Base-by-base conservation (phyloP, 768 basidiomycete species). In the Rhodotorula diobovata region DNA sequence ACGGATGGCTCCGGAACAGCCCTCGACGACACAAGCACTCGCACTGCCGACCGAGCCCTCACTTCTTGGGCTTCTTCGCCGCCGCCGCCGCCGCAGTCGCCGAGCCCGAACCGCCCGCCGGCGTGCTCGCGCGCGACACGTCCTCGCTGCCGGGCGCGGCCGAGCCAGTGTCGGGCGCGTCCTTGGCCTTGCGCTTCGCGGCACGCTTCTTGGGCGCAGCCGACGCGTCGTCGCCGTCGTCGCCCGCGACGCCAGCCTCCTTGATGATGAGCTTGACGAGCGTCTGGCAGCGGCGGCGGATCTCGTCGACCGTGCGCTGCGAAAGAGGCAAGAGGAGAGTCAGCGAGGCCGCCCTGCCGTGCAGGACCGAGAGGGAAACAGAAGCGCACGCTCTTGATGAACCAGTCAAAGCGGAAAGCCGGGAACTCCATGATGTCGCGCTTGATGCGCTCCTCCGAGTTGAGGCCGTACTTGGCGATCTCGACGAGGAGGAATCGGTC, bases 351-450 rank as follows among this genome's bases (percentile, higher is more conserved):
- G n/a, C n/a, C n/a, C n/a, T 14, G 28, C 0, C 9, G 30, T 6
- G 15, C 15, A n/a, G 45, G 30, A 18, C 95, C 93, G 76, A 95
- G 59, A 46, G 35, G 18, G 2, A 39, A 30, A 2, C 20, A 1
- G 21, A 2, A 11, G 46, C 68, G 55, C 37, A 59, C 58, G 23
- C 35, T 39, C 67, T 76, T 73, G 39, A 72, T 89, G 83, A 96
- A 97, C 95, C 93, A 97, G 78, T 97, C 93, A 77, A 98, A 98
- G 32, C 94, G 84, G 83, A 97, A 99, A 23, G 94, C 90, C 2
- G 95, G 94, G 81, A 93, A 97, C 81, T 98, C 94, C 25, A 87
- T 89, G 73, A 98, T 93, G 80, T 98, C 95, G 80, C 89, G 87
- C 85, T 95, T 96, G 82, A 98, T 96, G 63, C 88, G 82, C 78